phyloP scores from a whole-genome alignment of 192 early-diverging fungal species.

The Chytriomyces sp. region DNA sequence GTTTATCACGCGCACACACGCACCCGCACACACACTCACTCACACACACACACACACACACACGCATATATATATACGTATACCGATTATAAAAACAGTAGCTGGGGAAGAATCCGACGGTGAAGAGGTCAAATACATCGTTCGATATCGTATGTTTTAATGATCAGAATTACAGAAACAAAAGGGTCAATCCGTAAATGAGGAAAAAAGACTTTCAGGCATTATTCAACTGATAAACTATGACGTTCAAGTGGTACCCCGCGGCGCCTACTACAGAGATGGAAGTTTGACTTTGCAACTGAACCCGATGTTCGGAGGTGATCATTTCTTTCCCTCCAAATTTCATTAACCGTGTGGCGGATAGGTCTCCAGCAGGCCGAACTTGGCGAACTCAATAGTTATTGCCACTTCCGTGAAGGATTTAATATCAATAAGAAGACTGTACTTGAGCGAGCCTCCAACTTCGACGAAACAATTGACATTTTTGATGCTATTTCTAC shows the following conservation, averaged over 20 bases:
- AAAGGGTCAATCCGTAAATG: conserved; percentile 43
- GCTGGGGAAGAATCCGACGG: conserved; percentile 24
- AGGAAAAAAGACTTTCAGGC: conserved; percentile 53
- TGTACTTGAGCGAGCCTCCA: conserved; percentile 45
- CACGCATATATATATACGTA: no score
- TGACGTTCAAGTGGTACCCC: conserved; percentile 55
- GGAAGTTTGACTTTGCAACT: conserved; percentile 35
- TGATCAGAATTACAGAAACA: conserved; percentile 10
- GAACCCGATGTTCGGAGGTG: conserved; percentile 53
- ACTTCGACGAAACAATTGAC: conserved; percentile 57
- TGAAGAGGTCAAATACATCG: conserved; percentile 28
- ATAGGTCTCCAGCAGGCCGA: conserved; percentile 44
- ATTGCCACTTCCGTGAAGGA: conserved; percentile 59
- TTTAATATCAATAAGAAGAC: conserved; percentile 52
- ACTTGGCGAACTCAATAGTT: conserved; percentile 49
- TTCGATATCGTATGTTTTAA: background rate
- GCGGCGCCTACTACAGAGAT: conserved; percentile 56
- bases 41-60: no score
- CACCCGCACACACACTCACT: no score
- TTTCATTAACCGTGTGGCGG: background rate
- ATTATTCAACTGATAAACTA: conserved; percentile 53
- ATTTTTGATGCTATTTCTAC: conserved; percentile 54
- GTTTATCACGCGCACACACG: background rate
- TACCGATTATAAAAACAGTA: background rate
- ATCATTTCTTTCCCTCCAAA: background rate